phyloP scores from a whole-genome alignment of 768 basidiomycete genomes.

The Boletus bicolor region DNA sequence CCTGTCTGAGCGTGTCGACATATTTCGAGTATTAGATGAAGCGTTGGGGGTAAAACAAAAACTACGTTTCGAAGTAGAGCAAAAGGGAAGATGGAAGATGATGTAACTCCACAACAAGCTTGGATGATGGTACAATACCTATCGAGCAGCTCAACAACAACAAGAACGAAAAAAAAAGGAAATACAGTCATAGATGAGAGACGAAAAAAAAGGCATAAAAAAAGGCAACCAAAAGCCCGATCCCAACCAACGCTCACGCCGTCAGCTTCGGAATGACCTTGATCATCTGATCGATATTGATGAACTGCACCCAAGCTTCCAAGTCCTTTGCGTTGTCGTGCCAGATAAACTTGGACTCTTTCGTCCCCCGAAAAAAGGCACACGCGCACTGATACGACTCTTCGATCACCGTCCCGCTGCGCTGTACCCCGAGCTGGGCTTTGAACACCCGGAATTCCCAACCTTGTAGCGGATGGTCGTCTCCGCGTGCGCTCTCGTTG shows the following conservation, averaged over 20 bases:
- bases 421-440: slow-evolving; percentile 65
- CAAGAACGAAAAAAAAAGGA: neutral
- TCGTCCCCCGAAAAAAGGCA: slow-evolving; percentile 70
- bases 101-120: neutral
- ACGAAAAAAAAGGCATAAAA: neutral
- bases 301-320: slow-evolving; percentile 81
- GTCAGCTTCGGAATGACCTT: slow-evolving; percentile 74
- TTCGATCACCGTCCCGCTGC: slow-evolving; percentile 48
- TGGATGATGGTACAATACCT: slow-evolving; percentile 9
- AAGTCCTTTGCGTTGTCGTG: slow-evolving; percentile 63
- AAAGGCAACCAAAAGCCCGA: neutral
- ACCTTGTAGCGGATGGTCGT: slow-evolving; percentile 65
- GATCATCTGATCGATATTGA: slow-evolving; percentile 78
- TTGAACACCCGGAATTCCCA: slow-evolving; percentile 88
- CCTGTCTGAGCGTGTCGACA: neutral
- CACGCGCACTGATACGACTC: slow-evolving; percentile 76
- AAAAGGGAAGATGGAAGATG: neutral
- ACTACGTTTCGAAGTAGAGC: neutral
- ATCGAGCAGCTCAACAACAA: slow-evolving; percentile 1
- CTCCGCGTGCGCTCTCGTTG: slow-evolving; percentile 57
- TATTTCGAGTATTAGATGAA: slow-evolving; percentile 4
- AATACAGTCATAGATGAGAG: neutral
- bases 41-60: neutral
- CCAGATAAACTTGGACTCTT: slow-evolving; percentile 68
- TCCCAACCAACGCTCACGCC: slow-evolving; percentile 37